phyloP scores from a whole-genome alignment of 306 rosid genomes.

The Lotus japonicus region DNA sequence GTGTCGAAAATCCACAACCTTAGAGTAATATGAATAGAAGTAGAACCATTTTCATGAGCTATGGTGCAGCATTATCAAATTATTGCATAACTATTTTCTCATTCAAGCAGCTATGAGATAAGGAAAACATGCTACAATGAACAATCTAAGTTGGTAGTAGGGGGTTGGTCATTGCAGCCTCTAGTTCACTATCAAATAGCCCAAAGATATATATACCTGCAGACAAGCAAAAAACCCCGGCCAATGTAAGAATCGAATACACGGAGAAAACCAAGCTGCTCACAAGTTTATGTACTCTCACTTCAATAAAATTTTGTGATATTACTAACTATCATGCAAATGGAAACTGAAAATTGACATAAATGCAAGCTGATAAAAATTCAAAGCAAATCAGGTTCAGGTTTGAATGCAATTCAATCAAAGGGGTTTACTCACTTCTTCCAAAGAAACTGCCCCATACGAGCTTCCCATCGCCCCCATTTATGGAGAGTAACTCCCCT shows the following conservation, averaged over 20 bases:
- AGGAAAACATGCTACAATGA: neutral
- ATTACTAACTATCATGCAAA: neutral
- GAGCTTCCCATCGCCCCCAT: no score
- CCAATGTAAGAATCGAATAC: slow-evolving; percentile 29
- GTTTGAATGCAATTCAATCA: neutral
- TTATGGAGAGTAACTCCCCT: no score
- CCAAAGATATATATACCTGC: slow-evolving; percentile 97
- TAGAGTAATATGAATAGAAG: neutral
- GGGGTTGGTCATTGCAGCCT: slow-evolving; percentile 52
- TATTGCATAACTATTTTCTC: neutral
- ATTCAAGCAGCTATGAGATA: neutral
- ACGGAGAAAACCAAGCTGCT: slow-evolving; percentile 17
- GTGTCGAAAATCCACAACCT: neutral
- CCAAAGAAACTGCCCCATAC: no score
- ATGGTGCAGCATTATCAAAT: neutral
- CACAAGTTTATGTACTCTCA: neutral
- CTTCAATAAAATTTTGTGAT: neutral
- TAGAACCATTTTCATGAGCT: neutral
- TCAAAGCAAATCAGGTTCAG: neutral
- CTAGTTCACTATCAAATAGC: slow-evolving; percentile 82
- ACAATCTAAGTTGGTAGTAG: neutral
- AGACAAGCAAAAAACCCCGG: slow-evolving; percentile 35
- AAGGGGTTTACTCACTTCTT: no score
- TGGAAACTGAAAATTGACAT: neutral
- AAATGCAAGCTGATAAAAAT: neutral